Evolutionary conservation across 176 grass and related monocot genomes (phyloP).

Genomic region (Pharus latifolius): DNA sequence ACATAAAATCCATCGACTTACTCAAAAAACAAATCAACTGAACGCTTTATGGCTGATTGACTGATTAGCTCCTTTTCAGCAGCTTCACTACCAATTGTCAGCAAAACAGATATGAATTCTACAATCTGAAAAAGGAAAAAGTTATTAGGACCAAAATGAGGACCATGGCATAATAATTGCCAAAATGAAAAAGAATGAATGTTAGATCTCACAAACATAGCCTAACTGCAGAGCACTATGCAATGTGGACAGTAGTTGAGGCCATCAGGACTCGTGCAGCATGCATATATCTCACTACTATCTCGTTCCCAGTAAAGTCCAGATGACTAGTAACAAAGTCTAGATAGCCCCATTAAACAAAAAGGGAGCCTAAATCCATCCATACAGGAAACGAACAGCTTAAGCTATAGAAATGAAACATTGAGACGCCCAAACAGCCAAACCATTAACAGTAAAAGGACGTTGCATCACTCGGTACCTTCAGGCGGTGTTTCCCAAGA

Average conservation of each 20-base stretch:
- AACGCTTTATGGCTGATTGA: slow-evolving; percentile 67
- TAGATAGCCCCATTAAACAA: background rate
- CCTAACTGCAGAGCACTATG: background rate
- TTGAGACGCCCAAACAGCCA: background rate
- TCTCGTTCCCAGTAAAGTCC: background rate
- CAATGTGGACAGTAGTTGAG: background rate
- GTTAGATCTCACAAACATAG: slow-evolving; percentile 3
- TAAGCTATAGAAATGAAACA: background rate
- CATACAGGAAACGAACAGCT: background rate
- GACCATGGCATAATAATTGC: background rate
- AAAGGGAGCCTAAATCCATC: background rate
- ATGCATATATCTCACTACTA: background rate
- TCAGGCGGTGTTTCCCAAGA: slow-evolving; percentile 87
- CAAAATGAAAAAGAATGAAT: slow-evolving; percentile 5
- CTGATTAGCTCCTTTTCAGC: slow-evolving; percentile 83
- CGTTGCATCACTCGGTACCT: slow-evolving; percentile 37
- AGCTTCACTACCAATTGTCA: slow-evolving; percentile 86
- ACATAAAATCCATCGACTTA: slow-evolving; percentile 33
- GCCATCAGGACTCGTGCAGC: background rate
- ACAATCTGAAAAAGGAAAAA: slow-evolving; percentile 52
- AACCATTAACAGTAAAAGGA: slow-evolving; percentile 3
- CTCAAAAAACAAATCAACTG: slow-evolving; percentile 87
- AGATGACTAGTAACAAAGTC: background rate
- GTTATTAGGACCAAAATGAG: slow-evolving; percentile 13
- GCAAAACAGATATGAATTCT: slow-evolving; percentile 91